Conservation (phyloP, 169 alveolate genomes). For the Cryptosporidium sp. region DNA sequence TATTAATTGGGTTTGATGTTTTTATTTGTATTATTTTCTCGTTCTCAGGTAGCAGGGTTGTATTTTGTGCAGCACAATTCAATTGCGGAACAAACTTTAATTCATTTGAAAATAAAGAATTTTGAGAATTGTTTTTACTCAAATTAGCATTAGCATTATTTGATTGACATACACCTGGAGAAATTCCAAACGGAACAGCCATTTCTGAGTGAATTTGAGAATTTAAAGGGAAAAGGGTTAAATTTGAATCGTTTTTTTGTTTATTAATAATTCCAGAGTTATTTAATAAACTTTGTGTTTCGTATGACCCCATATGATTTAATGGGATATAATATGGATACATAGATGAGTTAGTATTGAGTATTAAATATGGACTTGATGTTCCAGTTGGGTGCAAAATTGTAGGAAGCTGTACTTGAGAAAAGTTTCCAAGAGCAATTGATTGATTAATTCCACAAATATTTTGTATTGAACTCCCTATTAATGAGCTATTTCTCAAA, state of each 20-base stretch:
- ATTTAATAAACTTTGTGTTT: conserved; percentile 6
- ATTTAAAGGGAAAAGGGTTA: background rate
- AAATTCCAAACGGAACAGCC: conserved; percentile 2
- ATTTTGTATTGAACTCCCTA: conserved; percentile 8
- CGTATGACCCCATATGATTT: conserved; percentile 25
- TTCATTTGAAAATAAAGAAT: conserved; percentile 8
- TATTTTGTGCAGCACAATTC: background rate
- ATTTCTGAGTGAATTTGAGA: conserved; percentile 30
- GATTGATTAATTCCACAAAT: conserved; percentile 32
- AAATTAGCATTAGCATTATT: background rate
- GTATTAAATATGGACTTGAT: conserved; percentile 2
- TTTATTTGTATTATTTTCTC: background rate
- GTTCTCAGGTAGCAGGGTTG: background rate
- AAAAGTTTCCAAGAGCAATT: conserved; percentile 11
- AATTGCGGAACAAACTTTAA: conserved; percentile 13
- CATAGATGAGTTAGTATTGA: conserved; percentile 47
- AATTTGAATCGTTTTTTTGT: conserved; percentile 55
- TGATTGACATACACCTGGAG: background rate
- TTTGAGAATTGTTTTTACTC: background rate
- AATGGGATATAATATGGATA: conserved; percentile 53
- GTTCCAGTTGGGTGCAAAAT: conserved; percentile 4
- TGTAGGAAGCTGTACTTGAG: conserved; percentile 35
- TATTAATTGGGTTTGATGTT: background rate
- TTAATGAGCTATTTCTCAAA: conserved; percentile 7
- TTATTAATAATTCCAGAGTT: conserved; percentile 4